Evolutionary conservation across 306 rosid genomes (phyloP), one percentile per base, ranked within the genome.

Genomic region (Begonia masoniana): DNA sequence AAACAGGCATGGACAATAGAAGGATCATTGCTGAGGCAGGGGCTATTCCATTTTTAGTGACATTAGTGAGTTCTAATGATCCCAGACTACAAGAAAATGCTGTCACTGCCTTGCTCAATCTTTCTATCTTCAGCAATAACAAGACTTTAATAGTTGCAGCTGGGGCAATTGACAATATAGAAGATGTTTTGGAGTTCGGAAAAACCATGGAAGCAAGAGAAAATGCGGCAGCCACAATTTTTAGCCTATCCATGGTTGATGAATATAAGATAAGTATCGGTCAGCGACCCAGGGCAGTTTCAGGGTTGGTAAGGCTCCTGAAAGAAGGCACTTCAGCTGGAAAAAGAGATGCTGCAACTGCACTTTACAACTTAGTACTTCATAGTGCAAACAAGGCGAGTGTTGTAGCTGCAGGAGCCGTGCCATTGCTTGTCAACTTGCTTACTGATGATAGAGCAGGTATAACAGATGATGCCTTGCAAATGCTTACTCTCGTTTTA

Each of bases 81-180:
- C 82, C 97, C 11, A 78, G 91, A 69, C 82, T 78, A n/a, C 95
- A 91, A 61, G 97, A 83, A 51, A 87, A 91, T 10, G 85, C 78
- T 0, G 88, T 91, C 68, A 91, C 97, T 2, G 88, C 97, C 1
- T 52, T 91, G 49, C 80, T 85, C 58, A 91, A 91, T 70, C 87
- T 91, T 39, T 86, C 97, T 15, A 83, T 91, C 56, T 85, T 58
- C 48, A 75, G 85, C 70, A 85, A 85, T 68, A 89, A 91, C 78
- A 91, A 81, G 79, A 61, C 78, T 50, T 41, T 91, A 66, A 85
- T 91, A 67, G 71, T 83, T 79, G 78, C 95, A 2, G 95, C 97
- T 0, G 94, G 95, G 53, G 96, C 97, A 12, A 59, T 91, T 12
- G 92, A 85, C 52, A 63, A 59, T 69, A 81, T 85, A 76, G 74